phyloP scores from a whole-genome alignment of 2,329 filamentous ascomycete genomes.

The Alternaria postmessia region DNA sequence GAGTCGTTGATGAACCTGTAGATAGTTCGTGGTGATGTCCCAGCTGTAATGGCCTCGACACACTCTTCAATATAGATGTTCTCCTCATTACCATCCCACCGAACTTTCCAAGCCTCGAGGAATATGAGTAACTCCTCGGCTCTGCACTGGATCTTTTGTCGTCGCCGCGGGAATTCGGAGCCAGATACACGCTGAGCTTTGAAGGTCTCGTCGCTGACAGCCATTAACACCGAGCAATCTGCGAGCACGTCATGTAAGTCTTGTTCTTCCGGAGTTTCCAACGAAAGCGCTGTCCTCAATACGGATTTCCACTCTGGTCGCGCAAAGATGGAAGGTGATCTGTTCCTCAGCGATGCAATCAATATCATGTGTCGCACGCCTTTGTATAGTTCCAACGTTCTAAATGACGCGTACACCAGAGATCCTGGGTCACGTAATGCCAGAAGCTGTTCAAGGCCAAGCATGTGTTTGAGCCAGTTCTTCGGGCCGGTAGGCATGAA shows the following conservation, averaged over 20 bases:
- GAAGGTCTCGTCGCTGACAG: slow-evolving; percentile 21
- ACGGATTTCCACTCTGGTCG: slow-evolving; percentile 35
- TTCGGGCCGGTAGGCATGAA: slow-evolving; percentile 35
- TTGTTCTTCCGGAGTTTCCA: slow-evolving; percentile 28
- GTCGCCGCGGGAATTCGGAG: neutral
- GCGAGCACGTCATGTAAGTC: slow-evolving; percentile 40
- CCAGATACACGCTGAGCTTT: neutral
- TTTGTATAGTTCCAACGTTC: slow-evolving; percentile 32
- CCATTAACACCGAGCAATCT: slow-evolving; percentile 37
- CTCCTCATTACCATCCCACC: slow-evolving; percentile 15
- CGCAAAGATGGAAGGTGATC: slow-evolving; percentile 37
- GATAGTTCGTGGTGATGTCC: neutral
- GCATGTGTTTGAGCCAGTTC: slow-evolving; percentile 40
- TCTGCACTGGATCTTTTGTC: neutral
- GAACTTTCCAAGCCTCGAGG: slow-evolving; percentile 17
- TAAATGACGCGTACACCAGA: slow-evolving; percentile 13
- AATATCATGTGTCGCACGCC: slow-evolving; percentile 34
- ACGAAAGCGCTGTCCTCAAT: slow-evolving; percentile 22
- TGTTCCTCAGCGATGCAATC: slow-evolving; percentile 28
- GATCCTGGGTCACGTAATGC: slow-evolving; percentile 30
- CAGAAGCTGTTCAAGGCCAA: slow-evolving; percentile 37
- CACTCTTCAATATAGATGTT: slow-evolving; percentile 7
- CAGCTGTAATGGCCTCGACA: neutral
- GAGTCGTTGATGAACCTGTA: slow-evolving; percentile 15
- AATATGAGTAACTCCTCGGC: neutral